Conservation (phyloP, 768 basidiomycete species). For the Boletellus ananiceps region DNA sequence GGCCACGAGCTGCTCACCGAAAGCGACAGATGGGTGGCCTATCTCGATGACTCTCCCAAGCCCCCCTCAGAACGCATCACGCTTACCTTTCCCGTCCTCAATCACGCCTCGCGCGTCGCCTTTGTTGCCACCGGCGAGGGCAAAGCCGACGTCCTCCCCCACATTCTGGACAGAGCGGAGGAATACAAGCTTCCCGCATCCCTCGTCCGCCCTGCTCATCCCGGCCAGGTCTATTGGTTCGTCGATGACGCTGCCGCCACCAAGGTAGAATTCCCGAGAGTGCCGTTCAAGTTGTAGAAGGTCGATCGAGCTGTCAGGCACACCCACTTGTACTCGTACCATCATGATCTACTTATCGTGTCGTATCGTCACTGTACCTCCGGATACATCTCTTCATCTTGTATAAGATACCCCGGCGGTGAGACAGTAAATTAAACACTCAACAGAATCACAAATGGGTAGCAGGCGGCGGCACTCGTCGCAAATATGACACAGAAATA, state of each 20-base stretch:
- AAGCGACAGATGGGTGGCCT: conserved; percentile 91
- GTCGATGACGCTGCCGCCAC: conserved; percentile 79
- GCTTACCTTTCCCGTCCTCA: conserved; percentile 86
- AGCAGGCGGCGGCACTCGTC: conserved; percentile 26
- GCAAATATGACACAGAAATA: conserved; percentile 22
- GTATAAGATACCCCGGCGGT: conserved; percentile 23
- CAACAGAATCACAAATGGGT: conserved; percentile 30
- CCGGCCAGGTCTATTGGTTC: conserved; percentile 93
- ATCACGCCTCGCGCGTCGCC: conserved; percentile 80
- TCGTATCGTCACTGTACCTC: conserved; percentile 13
- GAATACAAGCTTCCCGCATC: conserved; percentile 69
- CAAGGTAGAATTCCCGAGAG: conserved; percentile 54
- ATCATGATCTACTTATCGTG: conserved; percentile 13
- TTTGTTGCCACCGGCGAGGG: conserved; percentile 84
- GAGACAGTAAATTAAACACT: conserved; percentile 33
- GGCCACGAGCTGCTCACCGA: conserved; percentile 83
- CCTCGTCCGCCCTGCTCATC: conserved; percentile 68
- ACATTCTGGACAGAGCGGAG: conserved; percentile 79
- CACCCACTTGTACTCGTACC: conserved; percentile 26
- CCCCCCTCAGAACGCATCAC: conserved; percentile 89
- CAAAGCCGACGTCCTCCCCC: conserved; percentile 72
- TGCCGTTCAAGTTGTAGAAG: conserved; percentile 50
- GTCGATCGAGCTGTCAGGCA: conserved; percentile 1
- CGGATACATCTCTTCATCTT: neutral
- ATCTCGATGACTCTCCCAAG: conserved; percentile 90